phyloP scores from a whole-genome alignment of 1,284 basidiomycete genomes.

The Rhodotorula sp. region DNA sequence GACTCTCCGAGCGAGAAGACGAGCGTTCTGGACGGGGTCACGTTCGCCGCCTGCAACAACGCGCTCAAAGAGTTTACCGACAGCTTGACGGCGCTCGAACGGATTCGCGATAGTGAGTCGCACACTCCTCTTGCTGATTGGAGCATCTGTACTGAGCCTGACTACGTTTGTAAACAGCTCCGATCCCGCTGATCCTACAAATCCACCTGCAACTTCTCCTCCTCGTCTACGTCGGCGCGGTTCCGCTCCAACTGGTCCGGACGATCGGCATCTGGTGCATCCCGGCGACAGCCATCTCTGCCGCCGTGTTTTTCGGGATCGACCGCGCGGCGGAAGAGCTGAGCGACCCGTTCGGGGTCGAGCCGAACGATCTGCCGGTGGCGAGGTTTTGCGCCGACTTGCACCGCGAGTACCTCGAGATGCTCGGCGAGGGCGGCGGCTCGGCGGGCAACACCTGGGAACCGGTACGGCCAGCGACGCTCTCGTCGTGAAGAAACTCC shows the following conservation, averaged over 20 bases:
- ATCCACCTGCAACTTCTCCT: slow-evolving; percentile 43
- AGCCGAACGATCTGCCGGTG: slow-evolving; percentile 39
- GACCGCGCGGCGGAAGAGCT: slow-evolving; percentile 43
- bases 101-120: slow-evolving; percentile 42
- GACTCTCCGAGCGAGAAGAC: slow-evolving; percentile 4
- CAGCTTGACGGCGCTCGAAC: slow-evolving; percentile 40
- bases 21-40: slow-evolving; percentile 29
- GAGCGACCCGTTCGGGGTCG: slow-evolving; percentile 41
- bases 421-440: slow-evolving; percentile 26
- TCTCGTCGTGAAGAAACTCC: background rate
- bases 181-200: slow-evolving; percentile 43
- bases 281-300: slow-evolving; percentile 37
- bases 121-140: too few relatives aligned
- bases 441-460: slow-evolving; percentile 21
- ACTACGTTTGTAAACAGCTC: slow-evolving; percentile 17
- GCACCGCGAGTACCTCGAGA: slow-evolving; percentile 29
- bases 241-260: slow-evolving; percentile 42
- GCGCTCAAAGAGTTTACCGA: slow-evolving; percentile 40
- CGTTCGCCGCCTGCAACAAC: slow-evolving; percentile 35
- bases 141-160: background rate
- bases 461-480: background rate
- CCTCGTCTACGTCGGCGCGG: slow-evolving; percentile 42
- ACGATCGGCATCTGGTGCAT: slow-evolving; percentile 39
- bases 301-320: slow-evolving; percentile 41
- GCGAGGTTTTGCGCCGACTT: slow-evolving; percentile 32